Conservation (phyloP, 345 rosid species). For the Euphorbia tirucalli region DNA sequence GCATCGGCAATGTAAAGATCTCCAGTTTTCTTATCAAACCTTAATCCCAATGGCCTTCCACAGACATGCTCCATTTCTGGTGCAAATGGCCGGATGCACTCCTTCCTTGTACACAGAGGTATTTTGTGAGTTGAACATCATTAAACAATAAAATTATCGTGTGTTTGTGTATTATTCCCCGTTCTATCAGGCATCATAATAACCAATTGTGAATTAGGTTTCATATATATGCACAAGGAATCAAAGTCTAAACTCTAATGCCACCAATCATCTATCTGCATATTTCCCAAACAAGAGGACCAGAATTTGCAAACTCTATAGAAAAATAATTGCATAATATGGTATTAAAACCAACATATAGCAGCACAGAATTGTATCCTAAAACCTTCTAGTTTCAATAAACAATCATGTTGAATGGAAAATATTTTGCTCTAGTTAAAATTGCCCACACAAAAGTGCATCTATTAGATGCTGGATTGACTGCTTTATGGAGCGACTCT, state of each 20-base stretch:
- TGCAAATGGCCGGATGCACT: slow-evolving; percentile 21
- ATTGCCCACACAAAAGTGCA: too few relatives aligned
- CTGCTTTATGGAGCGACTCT: too few relatives aligned
- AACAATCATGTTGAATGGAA: neutral
- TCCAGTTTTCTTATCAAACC: slow-evolving; percentile 28
- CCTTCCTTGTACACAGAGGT: slow-evolving; percentile 13
- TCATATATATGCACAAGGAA: neutral
- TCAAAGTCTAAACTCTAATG: neutral
- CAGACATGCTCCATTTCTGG: slow-evolving; percentile 30
- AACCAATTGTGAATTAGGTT: neutral
- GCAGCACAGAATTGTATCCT: too few relatives aligned
- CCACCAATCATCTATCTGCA: neutral
- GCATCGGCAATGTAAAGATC: slow-evolving; percentile 35
- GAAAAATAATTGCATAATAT: neutral
- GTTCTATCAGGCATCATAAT: neutral
- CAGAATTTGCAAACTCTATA: neutral
- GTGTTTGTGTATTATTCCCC: neutral
- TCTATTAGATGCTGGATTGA: too few relatives aligned
- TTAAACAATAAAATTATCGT: neutral
- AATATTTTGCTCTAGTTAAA: too few relatives aligned
- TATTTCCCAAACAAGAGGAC: neutral
- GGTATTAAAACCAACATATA: neutral
- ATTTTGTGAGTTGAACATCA: neutral
- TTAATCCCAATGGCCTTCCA: slow-evolving; percentile 31
- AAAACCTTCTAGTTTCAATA: too few relatives aligned